Conservation (phyloP, 352 stramenopile genomes). For the Phytophthora foliorum region DNA sequence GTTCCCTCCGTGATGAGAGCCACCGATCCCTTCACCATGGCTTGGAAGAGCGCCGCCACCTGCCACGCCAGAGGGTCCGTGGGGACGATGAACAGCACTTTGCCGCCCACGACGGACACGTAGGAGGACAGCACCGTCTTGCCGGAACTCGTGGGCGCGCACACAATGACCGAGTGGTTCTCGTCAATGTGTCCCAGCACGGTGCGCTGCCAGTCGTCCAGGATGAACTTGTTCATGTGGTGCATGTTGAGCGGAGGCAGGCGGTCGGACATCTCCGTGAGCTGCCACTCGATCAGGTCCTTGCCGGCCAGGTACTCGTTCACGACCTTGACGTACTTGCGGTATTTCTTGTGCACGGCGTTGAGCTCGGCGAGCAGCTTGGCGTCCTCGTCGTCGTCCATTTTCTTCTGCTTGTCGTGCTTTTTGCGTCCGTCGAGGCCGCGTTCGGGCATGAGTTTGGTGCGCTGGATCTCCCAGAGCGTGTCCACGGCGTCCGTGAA, state of each 20-base stretch:
- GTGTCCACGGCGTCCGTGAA: conserved; percentile 88
- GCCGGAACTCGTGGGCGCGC: conserved; percentile 97
- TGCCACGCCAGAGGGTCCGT: conserved; percentile 99
- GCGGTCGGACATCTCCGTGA: conserved; percentile 90
- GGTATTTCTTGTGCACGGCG: conserved; percentile 89
- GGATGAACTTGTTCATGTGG: conserved; percentile 94
- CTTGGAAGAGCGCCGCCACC: conserved; percentile 98
- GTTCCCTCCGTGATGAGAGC: conserved; percentile 95
- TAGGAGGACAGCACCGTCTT: conserved; percentile 96
- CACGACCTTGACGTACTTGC: conserved; percentile 86
- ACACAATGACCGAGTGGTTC: conserved; percentile 97
- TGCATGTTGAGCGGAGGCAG: conserved; percentile 90
- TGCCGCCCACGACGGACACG: conserved; percentile 81
- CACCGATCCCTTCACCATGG: conserved; percentile 97
- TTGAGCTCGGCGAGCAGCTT: conserved; percentile 74
- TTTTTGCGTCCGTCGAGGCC: conserved; percentile 66
- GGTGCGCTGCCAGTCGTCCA: conserved; percentile 98
- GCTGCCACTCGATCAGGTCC: conserved; percentile 89
- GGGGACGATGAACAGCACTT: conserved; percentile 92
- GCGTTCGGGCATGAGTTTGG: conserved; percentile 65
- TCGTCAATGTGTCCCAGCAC: conserved; percentile 96
- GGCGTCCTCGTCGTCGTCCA: conserved; percentile 79
- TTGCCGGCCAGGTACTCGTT: conserved; percentile 73
- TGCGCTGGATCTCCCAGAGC: conserved; percentile 89
- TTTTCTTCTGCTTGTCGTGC: conserved; percentile 76